phyloP scores from a whole-genome alignment of 83 land plant genomes.

The Thuja plicata region DNA sequence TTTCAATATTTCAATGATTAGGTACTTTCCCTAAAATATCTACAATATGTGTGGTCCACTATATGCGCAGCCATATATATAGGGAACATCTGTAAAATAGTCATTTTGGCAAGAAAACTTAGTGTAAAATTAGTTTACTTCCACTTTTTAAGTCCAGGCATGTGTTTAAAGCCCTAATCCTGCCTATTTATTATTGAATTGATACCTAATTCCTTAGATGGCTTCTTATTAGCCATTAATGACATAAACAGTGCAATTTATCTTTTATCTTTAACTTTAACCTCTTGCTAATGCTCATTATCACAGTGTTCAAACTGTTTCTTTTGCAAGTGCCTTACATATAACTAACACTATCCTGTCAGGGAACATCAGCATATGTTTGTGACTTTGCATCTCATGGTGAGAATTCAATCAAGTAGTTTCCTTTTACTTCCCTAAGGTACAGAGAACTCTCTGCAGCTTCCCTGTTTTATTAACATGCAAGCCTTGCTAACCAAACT shows the following conservation, averaged over 20 bases:
- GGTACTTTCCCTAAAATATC: too few relatives aligned
- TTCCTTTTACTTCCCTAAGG: background rate
- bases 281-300: background rate
- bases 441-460: background rate
- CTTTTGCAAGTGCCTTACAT: background rate
- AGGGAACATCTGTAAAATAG: too few relatives aligned
- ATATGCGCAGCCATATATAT: too few relatives aligned
- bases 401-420: background rate
- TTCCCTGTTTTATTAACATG: background rate
- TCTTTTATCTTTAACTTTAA: background rate
- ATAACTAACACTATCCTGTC: background rate
- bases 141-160: background rate
- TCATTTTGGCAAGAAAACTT: too few relatives aligned
- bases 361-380: background rate
- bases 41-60: too few relatives aligned
- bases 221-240: background rate
- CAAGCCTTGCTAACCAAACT: slow-evolving; percentile 3
- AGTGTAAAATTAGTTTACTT: too few relatives aligned
- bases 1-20: too few relatives aligned
- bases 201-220: background rate
- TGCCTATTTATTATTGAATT: background rate
- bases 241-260: background rate
- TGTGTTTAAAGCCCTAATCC: background rate
- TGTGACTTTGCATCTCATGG: background rate
- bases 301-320: background rate